Percentiles rank a stretch among this genome's conserved stretches.
phyloP scores from a whole-genome alignment of 306 rosid genomes.

The Cyclanthera cordifolia region DNA sequence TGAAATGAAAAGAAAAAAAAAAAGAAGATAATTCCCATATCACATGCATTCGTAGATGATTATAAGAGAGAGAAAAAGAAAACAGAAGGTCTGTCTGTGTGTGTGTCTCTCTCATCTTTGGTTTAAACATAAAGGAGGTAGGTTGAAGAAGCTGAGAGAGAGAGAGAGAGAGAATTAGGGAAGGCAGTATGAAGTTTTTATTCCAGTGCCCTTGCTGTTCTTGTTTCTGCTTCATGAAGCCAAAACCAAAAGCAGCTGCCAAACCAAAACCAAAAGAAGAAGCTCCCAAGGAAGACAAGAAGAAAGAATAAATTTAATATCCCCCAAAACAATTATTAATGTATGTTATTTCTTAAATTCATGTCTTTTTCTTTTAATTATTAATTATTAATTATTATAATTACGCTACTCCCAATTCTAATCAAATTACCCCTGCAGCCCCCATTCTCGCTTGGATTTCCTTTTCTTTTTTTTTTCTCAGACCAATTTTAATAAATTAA shows the following conservation, averaged over 20 bases:
- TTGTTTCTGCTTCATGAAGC: slow-evolving; percentile 67
- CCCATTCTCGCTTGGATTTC: not conserved
- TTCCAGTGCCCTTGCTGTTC: slow-evolving; percentile 59
- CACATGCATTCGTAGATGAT: not conserved
- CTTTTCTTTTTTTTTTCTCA: not conserved
- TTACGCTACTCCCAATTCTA: no score
- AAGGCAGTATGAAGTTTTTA: slow-evolving; percentile 47
- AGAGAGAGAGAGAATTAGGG: not conserved
- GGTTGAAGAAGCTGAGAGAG: not conserved
- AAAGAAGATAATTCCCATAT: not conserved
- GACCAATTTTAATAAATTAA: no score
- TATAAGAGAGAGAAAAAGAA: no score
- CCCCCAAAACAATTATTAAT: no score
- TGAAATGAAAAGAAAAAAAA: no score
- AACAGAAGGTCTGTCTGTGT: no score
- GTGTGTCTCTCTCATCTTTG: not conserved
- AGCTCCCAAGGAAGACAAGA: slow-evolving; percentile 24
- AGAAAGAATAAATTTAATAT: slow-evolving; percentile 14
- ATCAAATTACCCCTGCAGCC: no score
- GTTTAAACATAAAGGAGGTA: not conserved
- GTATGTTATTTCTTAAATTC: not conserved
- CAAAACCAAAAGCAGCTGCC: slow-evolving; percentile 44
- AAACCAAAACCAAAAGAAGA: slow-evolving; percentile 24
- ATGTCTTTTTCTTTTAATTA: not conserved
- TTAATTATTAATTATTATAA: no score